Evolutionary conservation across 495 filamentous ascomycete genomes (phyloP).

Genomic region (Penicillium atrosanguineum): DNA sequence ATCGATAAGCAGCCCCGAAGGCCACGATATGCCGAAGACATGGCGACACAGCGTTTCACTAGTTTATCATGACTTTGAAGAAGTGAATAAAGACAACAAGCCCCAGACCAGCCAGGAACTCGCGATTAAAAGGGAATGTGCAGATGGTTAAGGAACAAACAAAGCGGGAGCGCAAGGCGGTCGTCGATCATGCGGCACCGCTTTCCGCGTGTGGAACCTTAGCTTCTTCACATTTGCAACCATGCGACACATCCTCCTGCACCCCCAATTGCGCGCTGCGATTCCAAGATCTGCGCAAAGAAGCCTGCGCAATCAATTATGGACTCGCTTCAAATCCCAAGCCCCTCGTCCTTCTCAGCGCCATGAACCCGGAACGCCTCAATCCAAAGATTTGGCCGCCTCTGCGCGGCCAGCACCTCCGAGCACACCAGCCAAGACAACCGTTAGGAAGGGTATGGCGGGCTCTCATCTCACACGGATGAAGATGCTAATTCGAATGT

Average conservation of each 20-base stretch:
- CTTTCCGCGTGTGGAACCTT: constrained; percentile 11
- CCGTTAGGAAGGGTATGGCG: constrained; percentile 30
- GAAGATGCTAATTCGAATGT: constrained; percentile 1
- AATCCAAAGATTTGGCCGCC: constrained; percentile 20
- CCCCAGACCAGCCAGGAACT: constrained; percentile 12
- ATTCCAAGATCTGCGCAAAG: constrained; percentile 26
- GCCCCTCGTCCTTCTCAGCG: constrained; percentile 24
- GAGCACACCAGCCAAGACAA: constrained; percentile 26
- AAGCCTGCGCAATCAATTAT: constrained; percentile 27
- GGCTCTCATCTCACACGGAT: no score
- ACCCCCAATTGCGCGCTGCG: constrained; percentile 32
- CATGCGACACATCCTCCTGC: constrained; percentile 37
- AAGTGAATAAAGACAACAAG: background rate
- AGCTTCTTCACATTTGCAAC: constrained; percentile 1
- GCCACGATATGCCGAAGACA: constrained; percentile 31
- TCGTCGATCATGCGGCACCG: constrained; percentile 4
- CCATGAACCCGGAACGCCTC: constrained; percentile 18
- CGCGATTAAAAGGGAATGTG: background rate
- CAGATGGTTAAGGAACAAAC: constrained; percentile 4
- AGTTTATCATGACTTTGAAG: constrained; percentile 14
- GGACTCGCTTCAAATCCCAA: constrained; percentile 34
- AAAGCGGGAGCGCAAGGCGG: constrained; percentile 21
- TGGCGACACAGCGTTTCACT: constrained; percentile 18
- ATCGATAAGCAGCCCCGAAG: constrained; percentile 25
- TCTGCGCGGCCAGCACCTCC: constrained; percentile 13